A percentile compares a stretch with the other conserved stretches of the same genome.
Conservation (phyloP, 345 rosid genomes). For the Syzygium jambos region DNA sequence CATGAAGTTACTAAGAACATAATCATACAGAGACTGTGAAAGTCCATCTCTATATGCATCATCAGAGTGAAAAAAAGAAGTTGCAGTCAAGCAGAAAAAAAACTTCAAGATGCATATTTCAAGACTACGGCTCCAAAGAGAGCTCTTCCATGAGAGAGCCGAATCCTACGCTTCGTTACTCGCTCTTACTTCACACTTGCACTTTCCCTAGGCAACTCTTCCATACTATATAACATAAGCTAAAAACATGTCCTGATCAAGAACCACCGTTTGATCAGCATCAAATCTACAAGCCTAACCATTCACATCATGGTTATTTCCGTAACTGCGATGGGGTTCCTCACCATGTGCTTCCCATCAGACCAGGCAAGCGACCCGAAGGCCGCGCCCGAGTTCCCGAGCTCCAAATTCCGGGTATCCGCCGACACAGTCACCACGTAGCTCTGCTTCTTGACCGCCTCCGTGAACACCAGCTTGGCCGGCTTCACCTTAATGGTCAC, state of each 20-base stretch:
- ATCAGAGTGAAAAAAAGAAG: neutral
- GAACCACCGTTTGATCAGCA: neutral
- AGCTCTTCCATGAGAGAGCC: neutral
- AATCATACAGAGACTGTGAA: neutral
- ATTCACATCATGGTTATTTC: constrained; percentile 39
- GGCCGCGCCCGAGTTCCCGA: constrained; percentile 52
- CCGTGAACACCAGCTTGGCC: constrained; percentile 33
- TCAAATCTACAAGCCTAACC: neutral
- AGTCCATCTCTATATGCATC: neutral
- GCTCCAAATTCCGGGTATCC: constrained; percentile 31
- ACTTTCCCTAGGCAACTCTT: neutral
- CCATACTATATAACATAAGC: neutral
- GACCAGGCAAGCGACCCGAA: constrained; percentile 80
- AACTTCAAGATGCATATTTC: neutral
- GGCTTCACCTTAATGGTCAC: constrained; percentile 53
- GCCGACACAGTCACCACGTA: constrained; percentile 49
- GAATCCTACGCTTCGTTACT: neutral
- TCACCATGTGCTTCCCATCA: constrained; percentile 60
- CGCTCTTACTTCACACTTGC: neutral
- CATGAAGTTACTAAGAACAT: neutral
- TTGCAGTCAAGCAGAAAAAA: neutral
- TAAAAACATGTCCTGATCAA: neutral
- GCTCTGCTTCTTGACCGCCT: constrained; percentile 42
- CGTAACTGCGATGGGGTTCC: constrained; percentile 70
- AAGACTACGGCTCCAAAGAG: neutral